Evolutionary conservation across 208 protist genomes (phyloP).

Genomic region (Tritrichomonas musculus): DNA sequence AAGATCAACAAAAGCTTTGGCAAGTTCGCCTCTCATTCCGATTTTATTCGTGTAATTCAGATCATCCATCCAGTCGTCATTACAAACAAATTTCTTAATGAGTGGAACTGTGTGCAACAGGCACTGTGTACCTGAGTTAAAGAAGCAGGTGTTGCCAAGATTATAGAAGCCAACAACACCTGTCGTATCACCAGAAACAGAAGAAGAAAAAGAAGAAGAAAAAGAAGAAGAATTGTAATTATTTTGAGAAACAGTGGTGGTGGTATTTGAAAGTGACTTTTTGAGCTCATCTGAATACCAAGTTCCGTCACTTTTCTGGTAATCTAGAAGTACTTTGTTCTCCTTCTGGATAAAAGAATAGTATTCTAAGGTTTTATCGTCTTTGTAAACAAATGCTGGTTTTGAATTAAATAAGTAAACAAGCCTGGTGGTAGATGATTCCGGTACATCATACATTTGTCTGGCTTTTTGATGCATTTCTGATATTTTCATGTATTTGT

Average conservation of each 20-base stretch:
- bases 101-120: conserved; percentile 73
- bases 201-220: too few species aligned
- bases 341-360: neutral
- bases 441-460: too few species aligned
- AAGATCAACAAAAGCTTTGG: conserved; percentile 27
- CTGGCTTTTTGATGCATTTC: too few species aligned
- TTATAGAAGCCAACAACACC: conserved; percentile 68
- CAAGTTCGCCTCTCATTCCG: conserved; percentile 38
- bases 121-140: conserved; percentile 83
- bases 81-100: conserved; percentile 42
- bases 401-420: neutral
- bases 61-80: neutral
- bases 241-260: too few species aligned
- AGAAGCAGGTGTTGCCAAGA: conserved; percentile 93
- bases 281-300: neutral
- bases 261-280: neutral
- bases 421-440: too few species aligned
- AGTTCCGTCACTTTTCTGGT: too few species aligned
- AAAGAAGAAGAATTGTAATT: too few species aligned
- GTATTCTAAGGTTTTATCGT: neutral
- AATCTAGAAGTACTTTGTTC: neutral
- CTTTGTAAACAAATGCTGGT: neutral
- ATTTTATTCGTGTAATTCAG: conserved; percentile 39
- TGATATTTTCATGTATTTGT: too few species aligned
- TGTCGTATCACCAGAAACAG: too few species aligned